Evolutionary conservation across 345 rosid species (phyloP), one percentile per base, ranked within the genome.

Genomic region (Lumnitzera racemosa): DNA sequence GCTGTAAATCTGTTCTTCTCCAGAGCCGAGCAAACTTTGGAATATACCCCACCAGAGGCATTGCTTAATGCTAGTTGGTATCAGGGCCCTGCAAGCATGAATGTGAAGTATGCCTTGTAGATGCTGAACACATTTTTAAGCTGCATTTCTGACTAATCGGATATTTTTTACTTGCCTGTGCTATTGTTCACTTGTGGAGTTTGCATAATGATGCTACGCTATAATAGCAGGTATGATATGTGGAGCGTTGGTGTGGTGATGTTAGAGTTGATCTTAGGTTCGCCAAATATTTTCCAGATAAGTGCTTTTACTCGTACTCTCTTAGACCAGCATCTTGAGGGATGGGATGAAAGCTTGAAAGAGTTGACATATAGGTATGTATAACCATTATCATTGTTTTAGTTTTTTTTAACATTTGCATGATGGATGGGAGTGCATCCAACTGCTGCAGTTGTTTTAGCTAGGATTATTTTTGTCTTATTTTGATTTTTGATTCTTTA

Each of bases 161-260:
- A 36, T 36, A 36, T 36, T 9, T 36, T 36, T 36, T 9, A 36
- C 43, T 36, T 36, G 43, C 10, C 43, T 36, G 43, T 36, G 43
- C 43, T 36, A 36, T 3, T 36, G 9, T 36, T 36, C 43, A 5
- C 43, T 7, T 36, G 43, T 36, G 43, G 43, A 36, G 43, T 36
- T 20, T 36, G 43, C 0, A 36, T 36, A 36, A 36, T 36, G 43
- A 36, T 23, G 49, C 12, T 23, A 50, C 29, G 53, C 57, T 51
- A 50, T 36, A 54, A 59, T 70, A 57, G 70, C 75, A 89, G 96
- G 74, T 89, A 89, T 58, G 98, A 91, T 70, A 85, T 89, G 90
- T 91, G 98, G 98, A 83, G 98, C 63, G 91, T 89, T 62, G 96
- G 96, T 61, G 98, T 89, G 65, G 92, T 92, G 68, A 78, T 87